Evolutionary conservation across 1,284 basidiomycete genomes (phyloP).

Genomic region (Ustilago crameri): DNA sequence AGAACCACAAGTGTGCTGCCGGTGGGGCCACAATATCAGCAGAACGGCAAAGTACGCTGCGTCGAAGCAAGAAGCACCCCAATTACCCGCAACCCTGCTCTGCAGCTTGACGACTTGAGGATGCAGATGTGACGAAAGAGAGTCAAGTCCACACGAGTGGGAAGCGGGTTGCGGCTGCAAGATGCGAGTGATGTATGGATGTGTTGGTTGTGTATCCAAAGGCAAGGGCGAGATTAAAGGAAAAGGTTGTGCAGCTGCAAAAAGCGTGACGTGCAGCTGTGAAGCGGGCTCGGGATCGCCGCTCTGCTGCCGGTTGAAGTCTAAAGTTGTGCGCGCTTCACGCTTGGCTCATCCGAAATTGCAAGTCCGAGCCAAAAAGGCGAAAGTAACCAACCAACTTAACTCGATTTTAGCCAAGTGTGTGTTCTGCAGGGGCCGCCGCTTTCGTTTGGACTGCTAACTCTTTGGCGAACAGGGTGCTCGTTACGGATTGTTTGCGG

Average conservation of each 20-base stretch:
- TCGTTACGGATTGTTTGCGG: too few relatives aligned
- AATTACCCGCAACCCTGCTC: background rate
- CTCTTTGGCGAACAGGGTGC: too few relatives aligned
- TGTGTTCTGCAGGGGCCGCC: too few relatives aligned
- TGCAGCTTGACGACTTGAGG: background rate
- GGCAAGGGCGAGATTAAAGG: background rate
- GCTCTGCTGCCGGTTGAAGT: background rate
- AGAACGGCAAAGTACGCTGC: background rate
- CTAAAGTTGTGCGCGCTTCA: background rate
- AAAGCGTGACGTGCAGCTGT: conserved; percentile 18
- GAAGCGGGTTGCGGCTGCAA: conserved; percentile 4
- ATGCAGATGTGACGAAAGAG: conserved; percentile 1
- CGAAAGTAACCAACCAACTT: too few relatives aligned
- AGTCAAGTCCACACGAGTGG: conserved; percentile 7
- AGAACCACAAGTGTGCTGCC: background rate
- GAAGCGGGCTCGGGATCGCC: conserved; percentile 1
- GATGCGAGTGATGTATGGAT: conserved; percentile 3
- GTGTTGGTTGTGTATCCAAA: too few relatives aligned
- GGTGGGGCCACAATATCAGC: background rate
- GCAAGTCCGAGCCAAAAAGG: background rate
- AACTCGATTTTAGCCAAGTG: too few relatives aligned
- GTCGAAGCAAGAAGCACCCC: background rate
- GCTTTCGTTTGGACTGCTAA: too few relatives aligned
- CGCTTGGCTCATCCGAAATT: background rate
- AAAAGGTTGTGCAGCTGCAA: conserved; percentile 18